These are phyloP conservation scores for Venturiaceae sp. DNA, from an alignment of 2,329 filamentous ascomycete species.

Conservation along the genomic window DNA sequence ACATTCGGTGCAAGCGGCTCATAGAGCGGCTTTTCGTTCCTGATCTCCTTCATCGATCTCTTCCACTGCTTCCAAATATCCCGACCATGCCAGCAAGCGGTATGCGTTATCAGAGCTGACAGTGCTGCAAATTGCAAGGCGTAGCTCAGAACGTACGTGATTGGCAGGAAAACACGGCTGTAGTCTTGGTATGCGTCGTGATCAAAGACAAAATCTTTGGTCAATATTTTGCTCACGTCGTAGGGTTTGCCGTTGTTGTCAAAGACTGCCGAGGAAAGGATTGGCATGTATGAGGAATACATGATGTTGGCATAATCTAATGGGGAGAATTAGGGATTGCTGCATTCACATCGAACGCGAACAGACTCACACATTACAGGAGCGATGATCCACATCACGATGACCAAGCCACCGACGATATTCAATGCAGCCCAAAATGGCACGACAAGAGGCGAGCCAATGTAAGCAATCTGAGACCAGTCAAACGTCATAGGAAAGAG, in stretches of 20 bases:
- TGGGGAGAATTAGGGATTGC: not conserved
- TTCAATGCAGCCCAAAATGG: slow-evolving; percentile 84
- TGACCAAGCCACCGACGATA: slow-evolving; percentile 66
- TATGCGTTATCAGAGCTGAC: slow-evolving; percentile 71
- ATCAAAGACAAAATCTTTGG: slow-evolving; percentile 68
- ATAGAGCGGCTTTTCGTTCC: slow-evolving; percentile 23
- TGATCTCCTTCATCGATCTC: slow-evolving; percentile 55
- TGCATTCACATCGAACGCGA: not conserved
- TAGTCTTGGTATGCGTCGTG: slow-evolving; percentile 67
- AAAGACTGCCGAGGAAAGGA: slow-evolving; percentile 74
- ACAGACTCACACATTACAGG: slow-evolving; percentile 52
- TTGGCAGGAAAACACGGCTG: slow-evolving; percentile 74
- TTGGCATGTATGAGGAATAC: slow-evolving; percentile 78
- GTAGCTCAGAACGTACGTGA: slow-evolving; percentile 81
- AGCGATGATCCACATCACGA: slow-evolving; percentile 79
- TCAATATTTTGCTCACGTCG: slow-evolving; percentile 72
- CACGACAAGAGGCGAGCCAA: slow-evolving; percentile 73
- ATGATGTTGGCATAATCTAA: slow-evolving; percentile 65
- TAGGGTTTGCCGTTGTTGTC: slow-evolving; percentile 76
- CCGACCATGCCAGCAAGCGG: slow-evolving; percentile 71
- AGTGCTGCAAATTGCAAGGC: slow-evolving; percentile 78
- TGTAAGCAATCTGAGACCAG: slow-evolving; percentile 83
- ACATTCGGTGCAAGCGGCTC: slow-evolving; percentile 12
- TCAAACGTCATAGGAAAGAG: slow-evolving; percentile 82
- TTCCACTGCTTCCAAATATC: slow-evolving; percentile 74